Evolutionary conservation across 1,284 basidiomycete species (phyloP).

Genomic region (Fomitopsis pinicola): DNA sequence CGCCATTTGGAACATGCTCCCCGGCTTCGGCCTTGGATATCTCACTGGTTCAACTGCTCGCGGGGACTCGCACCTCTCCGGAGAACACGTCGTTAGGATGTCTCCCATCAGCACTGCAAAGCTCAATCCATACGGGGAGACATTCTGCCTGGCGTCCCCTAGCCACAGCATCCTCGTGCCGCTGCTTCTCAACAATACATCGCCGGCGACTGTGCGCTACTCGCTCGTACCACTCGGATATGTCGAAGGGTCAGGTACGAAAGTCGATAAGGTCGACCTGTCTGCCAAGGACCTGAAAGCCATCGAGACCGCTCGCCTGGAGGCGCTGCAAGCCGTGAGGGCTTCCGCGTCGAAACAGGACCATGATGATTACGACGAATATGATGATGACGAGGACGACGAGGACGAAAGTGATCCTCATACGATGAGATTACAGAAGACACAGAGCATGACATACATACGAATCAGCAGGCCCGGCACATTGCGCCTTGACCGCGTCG

Average conservation of each 20-base stretch:
- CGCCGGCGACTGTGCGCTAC: conserved; percentile 72
- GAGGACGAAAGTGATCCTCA: conserved; percentile 31
- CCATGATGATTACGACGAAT: conserved; percentile 45
- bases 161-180: conserved; percentile 64
- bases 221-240: conserved; percentile 70
- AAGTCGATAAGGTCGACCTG: conserved; percentile 53
- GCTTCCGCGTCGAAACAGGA: conserved; percentile 29
- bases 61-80: conserved; percentile 61
- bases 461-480: conserved; percentile 67
- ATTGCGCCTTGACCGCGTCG: conserved; percentile 67
- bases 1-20: conserved; percentile 40
- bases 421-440: conserved; percentile 47
- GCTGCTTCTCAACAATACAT: conserved; percentile 88
- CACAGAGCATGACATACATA: conserved; percentile 73
- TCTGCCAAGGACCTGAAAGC: conserved; percentile 61
- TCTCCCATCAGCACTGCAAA: conserved; percentile 87
- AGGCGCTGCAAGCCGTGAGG: conserved; percentile 45
- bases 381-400: conserved; percentile 56
- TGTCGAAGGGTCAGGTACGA: conserved; percentile 31
- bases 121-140: conserved; percentile 65
- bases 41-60: conserved; percentile 35
- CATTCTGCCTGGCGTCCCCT: conserved; percentile 67
- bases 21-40: conserved; percentile 44
- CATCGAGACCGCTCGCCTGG: conserved; percentile 55
- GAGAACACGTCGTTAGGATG: conserved; percentile 87